phyloP scores from a whole-genome alignment of 441 rosid species.

The Melastoma candidum region DNA sequence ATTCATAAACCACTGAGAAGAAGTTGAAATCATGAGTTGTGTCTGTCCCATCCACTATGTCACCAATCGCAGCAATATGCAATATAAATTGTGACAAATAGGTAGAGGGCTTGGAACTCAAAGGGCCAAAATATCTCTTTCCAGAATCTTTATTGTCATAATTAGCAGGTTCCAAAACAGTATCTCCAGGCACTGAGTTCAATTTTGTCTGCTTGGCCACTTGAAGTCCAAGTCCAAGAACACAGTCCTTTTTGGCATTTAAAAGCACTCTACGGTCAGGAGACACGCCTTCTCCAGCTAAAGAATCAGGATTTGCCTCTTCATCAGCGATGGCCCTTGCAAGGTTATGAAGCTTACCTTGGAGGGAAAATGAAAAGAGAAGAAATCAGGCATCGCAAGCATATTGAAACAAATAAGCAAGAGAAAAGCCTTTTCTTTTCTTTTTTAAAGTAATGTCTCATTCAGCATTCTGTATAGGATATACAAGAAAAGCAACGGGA shows the following conservation, averaged over 20 bases:
- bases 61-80: constrained; percentile 97
- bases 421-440: background rate
- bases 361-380: constrained; percentile 8
- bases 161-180: constrained; percentile 34
- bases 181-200: constrained; percentile 42
- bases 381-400: constrained; percentile 14
- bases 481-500: constrained; percentile 24
- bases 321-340: constrained; percentile 96
- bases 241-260: constrained; percentile 56
- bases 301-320: constrained; percentile 52
- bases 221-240: constrained; percentile 93
- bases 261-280: constrained; percentile 32
- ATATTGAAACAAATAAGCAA: constrained; percentile 9
- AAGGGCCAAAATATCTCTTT: constrained; percentile 70
- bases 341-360: constrained; percentile 95
- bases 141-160: constrained; percentile 66
- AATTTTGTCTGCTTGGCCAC: constrained; percentile 36
- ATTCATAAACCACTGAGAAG: constrained; percentile 88
- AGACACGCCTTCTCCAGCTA: constrained; percentile 39
- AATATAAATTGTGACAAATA: constrained; percentile 92
- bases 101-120: constrained; percentile 76
- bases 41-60: constrained; percentile 97
- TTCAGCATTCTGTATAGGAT: constrained; percentile 12
- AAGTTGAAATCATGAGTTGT: constrained; percentile 99
- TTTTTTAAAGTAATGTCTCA: background rate